Evolutionary conservation across 441 rosid genomes (phyloP), one percentile per base, ranked within the genome.

Genomic region (Isatis lusitanica): DNA sequence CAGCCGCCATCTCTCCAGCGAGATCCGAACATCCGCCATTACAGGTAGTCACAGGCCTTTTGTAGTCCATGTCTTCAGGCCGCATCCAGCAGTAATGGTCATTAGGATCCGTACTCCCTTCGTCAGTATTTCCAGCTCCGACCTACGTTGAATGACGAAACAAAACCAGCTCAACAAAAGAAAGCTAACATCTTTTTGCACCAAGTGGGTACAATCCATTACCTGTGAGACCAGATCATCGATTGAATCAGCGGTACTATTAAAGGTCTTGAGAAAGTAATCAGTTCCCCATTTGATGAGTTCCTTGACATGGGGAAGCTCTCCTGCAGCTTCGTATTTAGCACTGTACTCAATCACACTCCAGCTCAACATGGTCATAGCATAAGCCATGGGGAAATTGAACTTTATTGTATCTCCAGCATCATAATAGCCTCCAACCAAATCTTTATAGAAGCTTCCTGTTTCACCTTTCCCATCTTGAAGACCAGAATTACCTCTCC

Each of bases 311-410:
- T 90, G 96, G 68, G 59, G 76, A 21, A 93, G 97, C 89, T 93
- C 98, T 9, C 98, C 98, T 3, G 91, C 88, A 36, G 94, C 93
- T 73, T 91, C 93, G 44, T 90, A 93, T 65, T 93, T 93, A 6
- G 88, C 90, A 57, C 98, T 87, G 77, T 93, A 93, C 63, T 93
- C 98, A 12, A 93, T 91, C 7, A 93, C 98, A 64, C 97, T 93
- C 98, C 98, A 93, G 78, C 98, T 93, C 80, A 93, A 73, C 97
- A 93, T 87, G 4, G 98, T 93, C 86, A 93, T 84, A 60, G 98
- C 83, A 75, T 88, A 93, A 43, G 98, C 85, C 30, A 74, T 69
- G 13, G 97, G 98, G 67, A 90, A 93, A 57, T 90, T 78, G 82
- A 91, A 93, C 84, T 93, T 93, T 74, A 93, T 91, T 11, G 98